Base-by-base conservation (phyloP, 1,284 basidiomycete species). In the Cyathus olla region DNA sequence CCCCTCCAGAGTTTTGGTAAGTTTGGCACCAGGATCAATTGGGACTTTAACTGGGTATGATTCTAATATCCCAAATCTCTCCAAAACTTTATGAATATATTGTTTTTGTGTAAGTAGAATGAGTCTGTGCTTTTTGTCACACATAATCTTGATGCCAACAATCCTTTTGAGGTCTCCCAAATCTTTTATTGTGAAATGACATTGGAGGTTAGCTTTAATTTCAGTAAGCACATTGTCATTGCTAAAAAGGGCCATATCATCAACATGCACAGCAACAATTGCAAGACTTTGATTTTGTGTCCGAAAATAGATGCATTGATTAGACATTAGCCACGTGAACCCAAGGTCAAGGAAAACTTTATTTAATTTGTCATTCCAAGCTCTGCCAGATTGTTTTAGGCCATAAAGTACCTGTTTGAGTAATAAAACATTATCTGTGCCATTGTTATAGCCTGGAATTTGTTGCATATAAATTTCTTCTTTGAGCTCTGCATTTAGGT, bases 381-480 rank as follows among this genome's bases (percentile, higher is more conserved):
- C 64, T 0, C 69, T 66, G 1, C 73, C 64, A 8, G 64, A 70
- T 60, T 84, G 81, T 62, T 80, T 81, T 60, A 83, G 74, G 0
- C 82, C 80, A 60, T 84, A 85, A 1, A 84, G 63, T 0, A 72
- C 66, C n/a, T 73, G 71, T 27, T 73, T 22, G 1, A 84, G 62
- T 26, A 65, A 54, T 72, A 76, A 76, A 3, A 80, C 73, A 62
- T 65, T 67, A 29, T 68, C 59, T 57, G 73, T 65, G 46, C 71
- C 67, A 0, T 66, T 67, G 2, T 40, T 44, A 26, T 74, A 80
- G 8, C 74, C 77, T 10, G 64, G 46, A 0, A 78, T 80, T 56
- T 81, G 80, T n/a, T 76, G 63, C 66, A 84, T 73, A 57, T 80
- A 83, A 31, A 83, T 68, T 1, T 71, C 68, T 52, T 84, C 79